A percentile compares a stretch with the other conserved stretches of the same genome.
Conservation (phyloP, 2,329 filamentous ascomycete species). For the Celoporthe dispersa region DNA sequence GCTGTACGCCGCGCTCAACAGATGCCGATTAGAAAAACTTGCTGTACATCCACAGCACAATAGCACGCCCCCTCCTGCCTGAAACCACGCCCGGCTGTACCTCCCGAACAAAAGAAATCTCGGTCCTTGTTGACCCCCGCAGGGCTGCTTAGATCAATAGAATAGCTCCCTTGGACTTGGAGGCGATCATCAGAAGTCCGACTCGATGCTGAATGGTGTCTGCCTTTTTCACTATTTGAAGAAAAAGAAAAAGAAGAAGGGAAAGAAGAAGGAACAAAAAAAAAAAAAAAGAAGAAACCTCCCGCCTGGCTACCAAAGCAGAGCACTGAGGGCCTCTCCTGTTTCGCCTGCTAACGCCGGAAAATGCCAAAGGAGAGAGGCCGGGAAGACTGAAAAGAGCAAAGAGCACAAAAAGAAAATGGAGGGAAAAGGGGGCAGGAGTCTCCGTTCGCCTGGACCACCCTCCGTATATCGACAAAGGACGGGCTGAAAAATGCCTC, state of each 20-base stretch:
- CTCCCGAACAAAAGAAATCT: slow-evolving; percentile 26
- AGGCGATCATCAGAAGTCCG: background rate
- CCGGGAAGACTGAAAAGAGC: background rate
- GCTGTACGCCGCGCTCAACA: slow-evolving; percentile 41
- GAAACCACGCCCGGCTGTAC: slow-evolving; percentile 1
- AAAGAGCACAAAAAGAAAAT: background rate
- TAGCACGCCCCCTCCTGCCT: slow-evolving; percentile 13
- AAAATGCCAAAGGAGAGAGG: slow-evolving; percentile 27
- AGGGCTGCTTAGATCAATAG: slow-evolving; percentile 1
- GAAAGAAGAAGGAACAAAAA: too few species aligned
- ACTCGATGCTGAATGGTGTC: slow-evolving; percentile 1
- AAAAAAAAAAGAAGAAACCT: background rate
- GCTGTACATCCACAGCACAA: slow-evolving; percentile 17
- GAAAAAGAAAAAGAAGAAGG: background rate
- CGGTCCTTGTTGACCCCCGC: background rate
- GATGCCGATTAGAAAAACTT: slow-evolving; percentile 39
- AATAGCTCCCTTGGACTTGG: background rate
- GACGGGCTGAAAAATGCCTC: slow-evolving; percentile 11
- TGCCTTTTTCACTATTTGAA: background rate
- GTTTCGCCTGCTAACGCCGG: slow-evolving; percentile 27
- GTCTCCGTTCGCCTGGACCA: slow-evolving; percentile 9
- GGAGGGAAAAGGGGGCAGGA: too few species aligned
- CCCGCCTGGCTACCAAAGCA: slow-evolving; percentile 11
- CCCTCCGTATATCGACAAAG: slow-evolving; percentile 13
- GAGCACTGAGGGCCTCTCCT: slow-evolving; percentile 18